phyloP scores from a whole-genome alignment of 805 yeast genomes.

The Hanseniaspora thailandica region DNA sequence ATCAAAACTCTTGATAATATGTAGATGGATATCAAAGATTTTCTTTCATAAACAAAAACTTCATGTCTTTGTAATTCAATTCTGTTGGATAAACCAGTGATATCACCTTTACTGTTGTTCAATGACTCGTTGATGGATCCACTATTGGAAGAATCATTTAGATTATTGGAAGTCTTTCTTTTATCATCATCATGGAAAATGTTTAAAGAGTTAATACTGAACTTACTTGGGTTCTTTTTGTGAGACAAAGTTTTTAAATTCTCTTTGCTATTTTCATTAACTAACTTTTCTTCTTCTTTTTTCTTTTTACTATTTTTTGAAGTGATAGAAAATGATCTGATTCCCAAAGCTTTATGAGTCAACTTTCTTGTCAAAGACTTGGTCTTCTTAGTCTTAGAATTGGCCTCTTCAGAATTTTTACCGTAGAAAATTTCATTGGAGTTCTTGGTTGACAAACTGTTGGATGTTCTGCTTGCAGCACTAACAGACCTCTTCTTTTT shows the following conservation, averaged over 20 bases:
- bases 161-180: neutral
- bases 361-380: constrained; percentile 9
- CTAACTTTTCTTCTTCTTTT: neutral
- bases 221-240: neutral
- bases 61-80: constrained; percentile 42
- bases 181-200: neutral
- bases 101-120: constrained; percentile 19
- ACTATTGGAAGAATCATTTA: neutral
- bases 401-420: neutral
- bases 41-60: constrained; percentile 75
- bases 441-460: neutral
- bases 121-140: constrained; percentile 4
- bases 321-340: constrained; percentile 12
- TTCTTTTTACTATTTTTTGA: constrained; percentile 7
- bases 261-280: too few species aligned
- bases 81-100: constrained; percentile 30
- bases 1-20: constrained; percentile 83
- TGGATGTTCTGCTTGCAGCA: neutral
- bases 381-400: neutral
- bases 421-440: neutral
- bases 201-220: neutral
- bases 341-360: constrained; percentile 14
- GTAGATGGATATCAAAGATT: constrained; percentile 74
- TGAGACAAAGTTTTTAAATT: neutral
- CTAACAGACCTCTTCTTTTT: neutral